Evolutionary conservation across 2,329 filamentous ascomycete genomes (phyloP).

Genomic region (Calonectria pauciramosa): DNA sequence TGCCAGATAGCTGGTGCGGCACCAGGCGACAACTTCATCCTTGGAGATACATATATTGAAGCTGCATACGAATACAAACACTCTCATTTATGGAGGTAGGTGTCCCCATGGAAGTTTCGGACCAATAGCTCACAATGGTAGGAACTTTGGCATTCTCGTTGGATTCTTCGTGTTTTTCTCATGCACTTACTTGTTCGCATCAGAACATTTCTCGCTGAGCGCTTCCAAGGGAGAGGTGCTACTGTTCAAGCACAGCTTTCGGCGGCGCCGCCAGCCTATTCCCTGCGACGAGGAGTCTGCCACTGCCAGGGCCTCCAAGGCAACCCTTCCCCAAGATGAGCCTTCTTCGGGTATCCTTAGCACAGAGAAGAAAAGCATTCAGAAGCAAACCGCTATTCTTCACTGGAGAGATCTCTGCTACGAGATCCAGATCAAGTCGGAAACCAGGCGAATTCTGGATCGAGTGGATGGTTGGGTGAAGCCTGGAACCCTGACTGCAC

Average conservation of each 20-base stretch:
- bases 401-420: constrained; percentile 78
- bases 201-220: constrained; percentile 70
- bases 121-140: constrained; percentile 22
- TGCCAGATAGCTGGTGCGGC: constrained; percentile 32
- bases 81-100: constrained; percentile 65
- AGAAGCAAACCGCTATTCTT: constrained; percentile 61
- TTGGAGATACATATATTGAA: constrained; percentile 34
- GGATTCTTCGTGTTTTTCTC: constrained; percentile 75
- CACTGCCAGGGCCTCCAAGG: not conserved
- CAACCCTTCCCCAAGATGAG: not conserved
- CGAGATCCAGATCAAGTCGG: constrained; percentile 71
- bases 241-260: constrained; percentile 64
- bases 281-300: constrained; percentile 18
- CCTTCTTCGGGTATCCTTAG: not conserved
- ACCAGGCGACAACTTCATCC: constrained; percentile 18
- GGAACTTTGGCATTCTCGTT: constrained; percentile 76
- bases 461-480: constrained; percentile 83
- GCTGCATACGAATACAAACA: constrained; percentile 61
- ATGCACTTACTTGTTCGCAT: constrained; percentile 70
- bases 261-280: not conserved
- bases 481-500: constrained; percentile 78
- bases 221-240: constrained; percentile 74
- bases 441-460: constrained; percentile 74
- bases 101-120: not conserved
- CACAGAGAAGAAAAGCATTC: constrained; percentile 6